Percentiles rank a stretch among this genome's conserved stretches.
Conservation (phyloP, 2,329 filamentous ascomycete species). For the Dothistroma pini region DNA sequence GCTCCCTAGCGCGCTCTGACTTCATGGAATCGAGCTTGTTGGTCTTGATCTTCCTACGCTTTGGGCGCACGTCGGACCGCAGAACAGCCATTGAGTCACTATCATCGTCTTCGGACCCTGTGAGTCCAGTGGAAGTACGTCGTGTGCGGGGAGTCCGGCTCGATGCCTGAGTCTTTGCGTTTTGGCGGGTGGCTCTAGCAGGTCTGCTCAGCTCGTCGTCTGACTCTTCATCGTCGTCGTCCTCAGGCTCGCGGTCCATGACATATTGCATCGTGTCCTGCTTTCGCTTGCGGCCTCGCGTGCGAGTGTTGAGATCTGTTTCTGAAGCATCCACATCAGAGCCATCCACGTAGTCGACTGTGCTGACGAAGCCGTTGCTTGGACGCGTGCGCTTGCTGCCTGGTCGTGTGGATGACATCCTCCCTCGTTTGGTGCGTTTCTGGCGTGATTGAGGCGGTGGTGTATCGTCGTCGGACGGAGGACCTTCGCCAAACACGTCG, state of each 20-base stretch:
- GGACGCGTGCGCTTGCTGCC: slow-evolving; percentile 9
- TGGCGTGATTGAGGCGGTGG: slow-evolving; percentile 1
- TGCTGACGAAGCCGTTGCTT: slow-evolving; percentile 28
- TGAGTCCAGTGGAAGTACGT: slow-evolving; percentile 6
- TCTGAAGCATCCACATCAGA: slow-evolving; percentile 26
- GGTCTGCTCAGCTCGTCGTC: slow-evolving; percentile 20
- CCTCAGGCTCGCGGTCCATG: slow-evolving; percentile 20
- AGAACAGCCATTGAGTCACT: slow-evolving; percentile 29
- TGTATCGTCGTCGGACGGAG: slow-evolving; percentile 14
- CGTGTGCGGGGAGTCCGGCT: slow-evolving; percentile 17
- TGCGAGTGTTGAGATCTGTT: slow-evolving; percentile 15
- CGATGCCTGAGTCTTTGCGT: slow-evolving; percentile 8
- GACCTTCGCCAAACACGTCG: slow-evolving; percentile 36
- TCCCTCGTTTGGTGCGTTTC: slow-evolving; percentile 9
- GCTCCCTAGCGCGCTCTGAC: slow-evolving; percentile 21
- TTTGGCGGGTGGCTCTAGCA: slow-evolving; percentile 18
- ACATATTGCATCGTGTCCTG: slow-evolving; percentile 25
- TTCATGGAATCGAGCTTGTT: slow-evolving; percentile 11
- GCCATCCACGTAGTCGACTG: slow-evolving; percentile 25
- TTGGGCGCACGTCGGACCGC: slow-evolving; percentile 40
- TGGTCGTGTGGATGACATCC: slow-evolving; percentile 28
- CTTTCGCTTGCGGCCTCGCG: slow-evolving; percentile 23
- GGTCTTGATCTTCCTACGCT: slow-evolving; percentile 38
- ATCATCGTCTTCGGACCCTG: slow-evolving; percentile 32
- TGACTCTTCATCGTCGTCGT: slow-evolving; percentile 24